Evolutionary conservation across 768 basidiomycete species (phyloP).

Genomic region (Neoboletus brunneissimus): DNA sequence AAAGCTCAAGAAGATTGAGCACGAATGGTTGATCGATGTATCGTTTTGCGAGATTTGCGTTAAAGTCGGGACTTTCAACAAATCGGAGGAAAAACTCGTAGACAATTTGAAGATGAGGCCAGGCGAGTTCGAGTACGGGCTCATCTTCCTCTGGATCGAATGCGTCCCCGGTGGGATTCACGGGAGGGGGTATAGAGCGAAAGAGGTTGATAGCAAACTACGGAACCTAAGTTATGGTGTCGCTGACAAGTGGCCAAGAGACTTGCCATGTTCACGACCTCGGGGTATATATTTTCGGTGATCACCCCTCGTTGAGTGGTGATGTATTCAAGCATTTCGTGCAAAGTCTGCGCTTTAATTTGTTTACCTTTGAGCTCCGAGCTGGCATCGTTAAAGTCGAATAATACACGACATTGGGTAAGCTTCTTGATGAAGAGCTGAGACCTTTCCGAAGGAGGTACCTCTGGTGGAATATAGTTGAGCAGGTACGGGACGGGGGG

Average conservation of each 20-base stretch:
- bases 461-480: conserved; percentile 53
- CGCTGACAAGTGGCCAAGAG: not conserved
- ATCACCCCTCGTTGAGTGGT: conserved; percentile 95
- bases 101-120: conserved; percentile 99
- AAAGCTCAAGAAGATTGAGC: conserved; percentile 93
- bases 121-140: conserved; percentile 96
- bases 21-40: conserved; percentile 97
- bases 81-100: conserved; percentile 99
- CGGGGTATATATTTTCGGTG: conserved; percentile 96
- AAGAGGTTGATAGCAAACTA: conserved; percentile 98
- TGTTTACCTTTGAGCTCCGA: conserved; percentile 96
- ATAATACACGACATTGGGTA: conserved; percentile 93
- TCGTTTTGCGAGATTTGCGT: conserved; percentile 95
- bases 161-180: conserved; percentile 96
- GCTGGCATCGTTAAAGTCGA: conserved; percentile 98
- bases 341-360: conserved; percentile 95
- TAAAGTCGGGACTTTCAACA: conserved; percentile 96
- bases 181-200: conserved; percentile 98
- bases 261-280: conserved; percentile 95
- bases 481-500: conserved; percentile 8
- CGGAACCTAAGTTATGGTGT: conserved; percentile 7
- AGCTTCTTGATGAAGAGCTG: conserved; percentile 93
- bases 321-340: conserved; percentile 99
- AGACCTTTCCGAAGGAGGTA: conserved; percentile 80
- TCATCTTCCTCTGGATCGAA: conserved; percentile 99